Evolutionary conservation across 108 stramenopile genomes (phyloP), one percentile per base, ranked within the genome.

Genomic region (Cyclotella cryptica): DNA sequence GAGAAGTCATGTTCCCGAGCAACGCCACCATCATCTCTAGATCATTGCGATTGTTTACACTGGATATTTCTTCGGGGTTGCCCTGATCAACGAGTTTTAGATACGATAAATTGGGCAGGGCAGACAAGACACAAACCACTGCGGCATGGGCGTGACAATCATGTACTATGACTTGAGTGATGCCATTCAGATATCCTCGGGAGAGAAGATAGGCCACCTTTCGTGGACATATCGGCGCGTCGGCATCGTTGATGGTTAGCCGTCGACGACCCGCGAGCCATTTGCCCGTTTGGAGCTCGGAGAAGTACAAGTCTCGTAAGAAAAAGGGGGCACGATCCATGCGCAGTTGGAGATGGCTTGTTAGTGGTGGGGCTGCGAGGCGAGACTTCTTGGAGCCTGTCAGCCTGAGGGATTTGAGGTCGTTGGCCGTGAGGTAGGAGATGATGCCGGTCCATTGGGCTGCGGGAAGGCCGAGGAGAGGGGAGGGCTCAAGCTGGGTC

Each of bases 261-360:
- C 51, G 61, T 12, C 28, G 21, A 10, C 81, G 63, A 59, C 76
- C 72, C 15, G 18, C 47, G 15, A 82, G 74, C 81, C 81, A 82
- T 24, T 60, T 42, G 26, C 71, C 28, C 30, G 40, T 76, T 18
- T 59, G 18, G 15, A 35, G 62, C 15, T 51, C 70, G 7, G 75
- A 35, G 49, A 59, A 75, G 22, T 39, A 17, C 13, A 39, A 27
- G 21, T 76, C 28, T 21, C 52, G 28, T 15, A 21, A 19, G 19
- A 82, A 82, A 52, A 82, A 82, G 14, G 74, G 75, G 0, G 47
- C 81, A 19, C 39, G 40, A 42, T 76, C 75, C 74, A 82, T 72
- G 19, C 75, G 69, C 24, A 82, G 64, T 51, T 66, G 65, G 0
- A 82, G 53, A 29, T 76, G 74, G 6, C 27, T 49, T 17, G 81